Evolutionary conservation across 257 asterid species (phyloP), one percentile per base, ranked within the genome.

Genomic region (Solanum piurae): DNA sequence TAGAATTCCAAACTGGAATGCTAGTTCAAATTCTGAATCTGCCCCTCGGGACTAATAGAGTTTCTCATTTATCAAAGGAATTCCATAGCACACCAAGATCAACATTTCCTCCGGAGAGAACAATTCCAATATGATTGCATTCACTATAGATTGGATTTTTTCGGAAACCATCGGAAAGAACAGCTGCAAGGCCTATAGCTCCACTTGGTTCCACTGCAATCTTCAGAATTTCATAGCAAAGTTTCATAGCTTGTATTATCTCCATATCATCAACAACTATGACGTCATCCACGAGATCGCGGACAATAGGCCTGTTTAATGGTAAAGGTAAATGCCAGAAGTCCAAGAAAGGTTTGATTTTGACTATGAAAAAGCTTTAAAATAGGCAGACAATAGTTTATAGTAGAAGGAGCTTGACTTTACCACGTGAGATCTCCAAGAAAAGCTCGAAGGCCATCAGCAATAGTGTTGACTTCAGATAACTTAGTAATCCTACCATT

Each of bases 341-440:
- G 75, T 37, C 20, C 83, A 75, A 75, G 12, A 38, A 75, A 75
- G 2, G 12, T 38, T 75, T 38, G 23, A 18, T 52, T 52, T 52
- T 52, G 62, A 52, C 62, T 52, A 16, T 18, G 62, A 20, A 16
- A 52, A 52, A 6, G n/a, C n/a, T 52, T 18, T 6, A 52, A 6
- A 52, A 23, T 76, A 23, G 4, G 60, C 36, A 40, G 8, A 42
- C 5, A 42, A 2, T 77, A 25, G 2, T 25, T 42, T 42, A 42
- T 23, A 42, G 37, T 25, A 42, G 37, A 44, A 79, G 25, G 38
- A 79, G 16, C 4, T 75, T 58, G 3, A 44, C 4, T 42, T 83
- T 95, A 95, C 99, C 99, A 97, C 55, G 99, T 97, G 79, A 94
- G 93, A 52, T 91, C 92, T 85, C 99, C 98, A 74, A 97, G 98